A percentile compares a stretch with the other conserved stretches of the same genome.
Conservation (phyloP, 495 filamentous ascomycete genomes). For the Xylaria grammica region DNA sequence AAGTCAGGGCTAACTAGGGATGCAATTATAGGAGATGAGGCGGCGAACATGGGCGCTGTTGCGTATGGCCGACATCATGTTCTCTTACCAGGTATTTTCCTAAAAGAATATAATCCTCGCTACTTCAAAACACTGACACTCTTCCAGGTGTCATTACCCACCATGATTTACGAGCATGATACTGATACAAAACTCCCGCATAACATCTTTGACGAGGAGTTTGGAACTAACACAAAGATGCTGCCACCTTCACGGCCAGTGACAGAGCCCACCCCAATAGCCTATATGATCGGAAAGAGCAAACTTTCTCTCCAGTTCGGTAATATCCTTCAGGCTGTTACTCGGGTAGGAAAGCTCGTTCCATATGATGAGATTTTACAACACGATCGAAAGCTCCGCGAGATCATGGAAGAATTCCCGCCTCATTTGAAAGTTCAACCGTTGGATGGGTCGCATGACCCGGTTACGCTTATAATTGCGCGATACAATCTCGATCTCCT, state of each 20-base stretch:
- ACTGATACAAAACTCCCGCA: slow-evolving; percentile 85
- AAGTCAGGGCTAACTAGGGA: slow-evolving; percentile 8
- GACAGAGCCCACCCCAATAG: slow-evolving; percentile 81
- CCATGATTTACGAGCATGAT: slow-evolving; percentile 81
- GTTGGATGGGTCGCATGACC: slow-evolving; percentile 74
- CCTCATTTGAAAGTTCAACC: slow-evolving; percentile 71
- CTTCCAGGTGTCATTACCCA: slow-evolving; percentile 69
- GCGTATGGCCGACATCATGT: slow-evolving; percentile 78
- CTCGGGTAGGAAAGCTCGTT: slow-evolving; percentile 52
- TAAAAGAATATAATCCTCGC: too few species aligned
- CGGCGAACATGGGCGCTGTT: slow-evolving; percentile 88
- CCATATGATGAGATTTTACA: slow-evolving; percentile 83
- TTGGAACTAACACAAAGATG: slow-evolving; percentile 75
- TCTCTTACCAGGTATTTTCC: slow-evolving; percentile 79
- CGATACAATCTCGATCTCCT: slow-evolving; percentile 81
- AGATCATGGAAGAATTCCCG: slow-evolving; percentile 68
- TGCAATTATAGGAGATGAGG: slow-evolving; percentile 71
- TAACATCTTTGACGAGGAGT: slow-evolving; percentile 94
- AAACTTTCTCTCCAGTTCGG: slow-evolving; percentile 64
- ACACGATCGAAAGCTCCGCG: slow-evolving; percentile 73
- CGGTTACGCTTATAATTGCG: slow-evolving; percentile 78
- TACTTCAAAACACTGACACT: slow-evolving; percentile 38
- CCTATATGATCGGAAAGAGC: slow-evolving; percentile 85
- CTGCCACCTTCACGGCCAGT: slow-evolving; percentile 76
- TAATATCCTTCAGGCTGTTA: slow-evolving; percentile 56